phyloP scores from a whole-genome alignment of 257 asterid species.

The Rauvolfia tetraphylla region DNA sequence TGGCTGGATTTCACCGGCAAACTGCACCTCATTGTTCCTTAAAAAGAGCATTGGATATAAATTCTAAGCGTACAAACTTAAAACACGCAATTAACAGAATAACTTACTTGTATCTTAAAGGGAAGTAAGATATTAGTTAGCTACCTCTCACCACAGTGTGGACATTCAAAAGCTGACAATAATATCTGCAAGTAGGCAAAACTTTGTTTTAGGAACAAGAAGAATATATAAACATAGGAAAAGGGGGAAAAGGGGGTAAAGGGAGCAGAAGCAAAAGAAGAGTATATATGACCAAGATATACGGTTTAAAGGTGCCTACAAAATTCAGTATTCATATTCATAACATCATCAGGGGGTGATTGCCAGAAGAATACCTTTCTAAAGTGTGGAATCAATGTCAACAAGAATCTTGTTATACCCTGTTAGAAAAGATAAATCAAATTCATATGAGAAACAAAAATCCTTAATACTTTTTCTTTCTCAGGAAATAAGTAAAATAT shows the following conservation, averaged over 20 bases:
- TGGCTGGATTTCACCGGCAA: constrained; percentile 96
- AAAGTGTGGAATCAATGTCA: constrained; percentile 85
- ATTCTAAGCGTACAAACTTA: background rate
- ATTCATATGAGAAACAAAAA: constrained; percentile 7
- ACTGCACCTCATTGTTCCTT: constrained; percentile 94
- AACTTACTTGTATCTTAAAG: background rate
- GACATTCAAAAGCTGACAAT: constrained; percentile 93
- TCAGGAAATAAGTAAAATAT: background rate
- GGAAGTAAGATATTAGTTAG: constrained; percentile 19
- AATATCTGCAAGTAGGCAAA: constrained; percentile 51
- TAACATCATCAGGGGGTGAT: background rate
- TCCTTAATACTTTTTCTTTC: background rate
- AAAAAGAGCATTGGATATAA: constrained; percentile 10
- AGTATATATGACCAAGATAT: background rate
- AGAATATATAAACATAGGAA: background rate
- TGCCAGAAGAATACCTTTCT: constrained; percentile 56
- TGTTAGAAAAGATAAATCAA: constrained; percentile 30
- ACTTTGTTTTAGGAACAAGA: background rate
- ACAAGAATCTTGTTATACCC: constrained; percentile 81
- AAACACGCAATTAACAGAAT: background rate
- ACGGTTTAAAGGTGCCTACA: background rate
- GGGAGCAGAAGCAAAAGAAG: background rate
- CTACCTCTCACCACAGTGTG: constrained; percentile 97
- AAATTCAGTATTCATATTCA: background rate
- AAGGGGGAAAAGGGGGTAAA: background rate